A percentile compares a stretch with the other conserved stretches of the same genome.
These are phyloP conservation scores for Ophiostoma fasciatum DNA, from an alignment of 2,329 filamentous ascomycete species.

Conservation along the genomic window DNA sequence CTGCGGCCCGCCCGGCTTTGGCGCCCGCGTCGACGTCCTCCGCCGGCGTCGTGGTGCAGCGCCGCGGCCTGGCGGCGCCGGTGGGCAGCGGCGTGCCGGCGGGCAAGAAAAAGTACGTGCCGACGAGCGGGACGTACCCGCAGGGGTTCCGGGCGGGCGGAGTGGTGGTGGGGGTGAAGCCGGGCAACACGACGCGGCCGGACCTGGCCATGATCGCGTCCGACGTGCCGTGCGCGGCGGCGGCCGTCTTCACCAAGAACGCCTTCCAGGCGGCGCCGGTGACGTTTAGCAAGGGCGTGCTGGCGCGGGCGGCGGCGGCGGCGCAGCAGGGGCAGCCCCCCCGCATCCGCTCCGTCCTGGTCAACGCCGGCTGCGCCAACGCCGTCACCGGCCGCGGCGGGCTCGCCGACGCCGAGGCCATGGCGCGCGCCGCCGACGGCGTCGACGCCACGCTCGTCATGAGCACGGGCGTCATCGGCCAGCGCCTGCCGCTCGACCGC, in stretches of 20 bases:
- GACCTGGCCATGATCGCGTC: conserved; percentile 84
- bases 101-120: conserved; percentile 82
- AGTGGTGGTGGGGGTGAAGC: conserved; percentile 81
- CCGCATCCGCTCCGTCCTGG: conserved; percentile 58
- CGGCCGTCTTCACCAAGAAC: conserved; percentile 94
- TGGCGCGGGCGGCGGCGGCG: conserved; percentile 49
- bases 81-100: conserved; percentile 48
- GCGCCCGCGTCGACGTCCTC: neutral
- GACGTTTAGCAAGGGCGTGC: conserved; percentile 61
- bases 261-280: conserved; percentile 96
- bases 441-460: conserved; percentile 65
- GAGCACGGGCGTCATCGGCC: conserved; percentile 96
- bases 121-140: conserved; percentile 72
- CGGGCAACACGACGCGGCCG: conserved; percentile 78
- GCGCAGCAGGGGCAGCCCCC: conserved; percentile 22
- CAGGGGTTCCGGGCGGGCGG: conserved; percentile 79
- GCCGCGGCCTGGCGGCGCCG: conserved; percentile 40
- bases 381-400: conserved; percentile 88
- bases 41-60: neutral
- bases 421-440: conserved; percentile 68
- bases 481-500: conserved; percentile 81
- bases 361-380: conserved; percentile 95
- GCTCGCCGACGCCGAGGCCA: conserved; percentile 70
- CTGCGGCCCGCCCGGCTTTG: no score
- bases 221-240: conserved; percentile 69